Conservation (phyloP, 768 basidiomycete species). For the Pleurotus sapidus region DNA sequence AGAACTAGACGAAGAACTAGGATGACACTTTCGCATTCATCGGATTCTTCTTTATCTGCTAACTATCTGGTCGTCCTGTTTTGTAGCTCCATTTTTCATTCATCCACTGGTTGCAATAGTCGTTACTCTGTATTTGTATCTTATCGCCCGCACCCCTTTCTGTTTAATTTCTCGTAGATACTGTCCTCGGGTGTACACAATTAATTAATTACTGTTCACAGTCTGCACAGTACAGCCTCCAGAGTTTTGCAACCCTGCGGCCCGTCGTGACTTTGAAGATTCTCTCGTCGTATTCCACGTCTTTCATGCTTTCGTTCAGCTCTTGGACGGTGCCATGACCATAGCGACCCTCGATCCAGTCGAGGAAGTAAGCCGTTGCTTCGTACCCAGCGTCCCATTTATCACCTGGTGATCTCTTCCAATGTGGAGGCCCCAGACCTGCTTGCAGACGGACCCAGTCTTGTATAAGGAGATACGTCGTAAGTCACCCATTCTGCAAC, state of each 20-base stretch:
- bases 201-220: too few relatives aligned
- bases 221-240: constrained; percentile 49
- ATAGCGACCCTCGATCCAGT: constrained; percentile 58
- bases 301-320: constrained; percentile 55
- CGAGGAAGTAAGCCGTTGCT: constrained; percentile 71
- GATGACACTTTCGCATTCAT: constrained; percentile 37
- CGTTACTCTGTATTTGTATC: constrained; percentile 4
- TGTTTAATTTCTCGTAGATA: background rate
- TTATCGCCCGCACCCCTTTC: background rate
- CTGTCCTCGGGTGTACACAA: background rate
- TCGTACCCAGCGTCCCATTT: constrained; percentile 79
- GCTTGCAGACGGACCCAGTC: constrained; percentile 72
- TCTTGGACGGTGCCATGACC: constrained; percentile 52
- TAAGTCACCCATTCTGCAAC: background rate
- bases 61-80: background rate
- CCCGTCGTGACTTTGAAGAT: constrained; percentile 57
- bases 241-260: constrained; percentile 49
- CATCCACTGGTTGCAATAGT: background rate
- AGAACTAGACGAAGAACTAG: constrained; percentile 75
- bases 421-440: constrained; percentile 65
- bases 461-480: constrained; percentile 17
- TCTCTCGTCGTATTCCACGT: constrained; percentile 42
- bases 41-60: constrained; percentile 4
- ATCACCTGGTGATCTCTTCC: constrained; percentile 46
- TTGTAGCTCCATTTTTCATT: constrained; percentile 2